Conservation (phyloP, 345 rosid species). For the Ceriops zippeliana region DNA sequence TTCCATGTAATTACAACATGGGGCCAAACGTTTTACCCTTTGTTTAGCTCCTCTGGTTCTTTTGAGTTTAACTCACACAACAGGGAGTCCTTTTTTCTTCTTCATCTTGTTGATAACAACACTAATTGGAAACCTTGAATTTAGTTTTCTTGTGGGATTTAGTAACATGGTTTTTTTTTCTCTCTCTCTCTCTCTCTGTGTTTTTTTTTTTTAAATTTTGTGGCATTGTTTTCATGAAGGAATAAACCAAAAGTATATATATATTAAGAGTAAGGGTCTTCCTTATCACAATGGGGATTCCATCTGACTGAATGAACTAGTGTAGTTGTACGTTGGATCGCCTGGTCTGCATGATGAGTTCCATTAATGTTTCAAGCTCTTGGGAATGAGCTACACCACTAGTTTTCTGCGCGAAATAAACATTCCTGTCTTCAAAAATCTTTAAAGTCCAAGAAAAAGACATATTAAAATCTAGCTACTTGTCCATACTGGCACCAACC, state of each 20-base stretch:
- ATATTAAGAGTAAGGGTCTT: slow-evolving; percentile 10
- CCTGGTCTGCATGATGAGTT: slow-evolving; percentile 7
- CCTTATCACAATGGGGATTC: slow-evolving; percentile 4
- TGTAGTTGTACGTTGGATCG: background rate
- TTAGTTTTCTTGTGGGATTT: slow-evolving; percentile 14
- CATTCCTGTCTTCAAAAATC: slow-evolving; percentile 23
- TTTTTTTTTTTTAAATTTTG: background rate
- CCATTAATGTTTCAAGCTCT: slow-evolving; percentile 18
- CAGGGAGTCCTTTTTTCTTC: background rate
- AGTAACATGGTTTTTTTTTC: background rate
- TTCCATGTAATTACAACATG: too few species aligned
- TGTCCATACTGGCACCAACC: background rate
- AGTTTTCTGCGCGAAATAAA: slow-evolving; percentile 13
- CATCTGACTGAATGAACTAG: slow-evolving; percentile 5
- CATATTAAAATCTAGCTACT: slow-evolving; percentile 6
- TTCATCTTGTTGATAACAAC: background rate
- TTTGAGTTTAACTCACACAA: background rate
- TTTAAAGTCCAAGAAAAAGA: background rate
- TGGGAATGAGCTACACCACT: slow-evolving; percentile 19
- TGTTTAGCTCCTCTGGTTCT: too few species aligned
- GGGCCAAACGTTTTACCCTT: too few species aligned
- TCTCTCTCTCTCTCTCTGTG: background rate
- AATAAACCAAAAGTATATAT: slow-evolving; percentile 19
- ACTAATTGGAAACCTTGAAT: too few species aligned
- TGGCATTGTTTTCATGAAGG: slow-evolving; percentile 30